Base-by-base conservation (phyloP, 2,329 filamentous ascomycete genomes). In the Colletotrichum chlorophyti region DNA sequence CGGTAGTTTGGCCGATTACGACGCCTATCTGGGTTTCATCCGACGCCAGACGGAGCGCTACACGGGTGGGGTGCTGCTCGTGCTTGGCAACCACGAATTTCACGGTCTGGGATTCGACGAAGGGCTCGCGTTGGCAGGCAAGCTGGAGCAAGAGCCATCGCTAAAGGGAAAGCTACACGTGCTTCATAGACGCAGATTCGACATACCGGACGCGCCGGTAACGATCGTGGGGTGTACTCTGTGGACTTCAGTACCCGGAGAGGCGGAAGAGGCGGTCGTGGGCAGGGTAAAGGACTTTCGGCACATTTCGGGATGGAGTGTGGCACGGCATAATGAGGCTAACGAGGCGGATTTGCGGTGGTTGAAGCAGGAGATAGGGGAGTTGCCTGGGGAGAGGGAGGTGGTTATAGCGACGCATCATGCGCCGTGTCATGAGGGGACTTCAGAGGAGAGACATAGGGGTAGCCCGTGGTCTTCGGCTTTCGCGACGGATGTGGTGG, bases 191-290 rank as follows among this genome's bases (percentile, higher is more conserved):
- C 68, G 68, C 15, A 64, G 74, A 6, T 77, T 73, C 61, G 76
- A 80, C 42, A 62, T 76, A 15, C 66, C 72, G 1, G 68, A 68
- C 2, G 76, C 77, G 1, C 66, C 66, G 21, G 49, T 85, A n/a
- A 82, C 77, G 3, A 68, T 87, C 3, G 68, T 87, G 2, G 84
- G 84, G 6, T 86, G 82, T 61, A 85, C 83, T 2, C 72, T 88
- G 0, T 86, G 83, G 80, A 85, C 83, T 2, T 62, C 69, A 0
- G 75, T 88, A 6, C 72, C 79, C 0, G 61, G 72, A 0, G 68
- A 74, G 5, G 70, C 72, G 5, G 69, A 64, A 10, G 66, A 68
- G 0, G 64, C 76, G 5, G 78, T 87, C 12, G 42, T 69, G 23
- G 67, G 68, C 29, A 79, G 73, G 57, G 71, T 86, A 9, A 77